These are phyloP conservation scores for Trametes coccinea DNA, from an alignment of 768 basidiomycete genomes.

Conservation along the genomic window DNA sequence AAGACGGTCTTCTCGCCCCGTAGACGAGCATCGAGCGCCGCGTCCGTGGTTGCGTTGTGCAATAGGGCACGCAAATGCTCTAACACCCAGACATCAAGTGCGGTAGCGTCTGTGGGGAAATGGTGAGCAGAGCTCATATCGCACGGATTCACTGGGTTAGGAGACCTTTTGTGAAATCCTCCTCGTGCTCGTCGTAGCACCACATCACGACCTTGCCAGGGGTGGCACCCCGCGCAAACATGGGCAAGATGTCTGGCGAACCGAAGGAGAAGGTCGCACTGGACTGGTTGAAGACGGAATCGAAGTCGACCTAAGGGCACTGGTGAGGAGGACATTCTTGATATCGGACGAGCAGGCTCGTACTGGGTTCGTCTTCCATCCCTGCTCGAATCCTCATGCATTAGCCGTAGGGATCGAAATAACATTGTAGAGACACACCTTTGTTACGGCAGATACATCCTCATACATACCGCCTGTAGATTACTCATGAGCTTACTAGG, in stretches of 20 bases:
- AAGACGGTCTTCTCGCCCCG: constrained; percentile 65
- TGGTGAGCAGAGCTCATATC: neutral
- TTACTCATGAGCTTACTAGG: neutral
- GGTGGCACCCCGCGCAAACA: constrained; percentile 77
- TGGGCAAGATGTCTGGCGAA: constrained; percentile 85
- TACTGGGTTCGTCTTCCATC: constrained; percentile 86
- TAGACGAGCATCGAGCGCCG: constrained; percentile 50
- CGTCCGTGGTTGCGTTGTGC: constrained; percentile 59
- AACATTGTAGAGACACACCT: constrained; percentile 39
- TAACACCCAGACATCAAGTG: constrained; percentile 77
- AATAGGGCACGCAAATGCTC: constrained; percentile 65
- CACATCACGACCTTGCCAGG: constrained; percentile 71
- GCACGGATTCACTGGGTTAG: neutral
- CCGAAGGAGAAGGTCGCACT: constrained; percentile 80
- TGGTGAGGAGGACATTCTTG: neutral
- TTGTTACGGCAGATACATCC: constrained; percentile 85
- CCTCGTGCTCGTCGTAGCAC: constrained; percentile 74
- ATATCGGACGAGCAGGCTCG: constrained; percentile 1
- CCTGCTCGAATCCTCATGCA: constrained; percentile 40
- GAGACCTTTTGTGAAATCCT: constrained; percentile 84
- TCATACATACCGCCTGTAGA: constrained; percentile 80
- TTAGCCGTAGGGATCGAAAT: neutral
- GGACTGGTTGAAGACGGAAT: constrained; percentile 86
- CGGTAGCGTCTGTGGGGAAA: constrained; percentile 59
- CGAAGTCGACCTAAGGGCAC: constrained; percentile 61